Percentiles rank a stretch among this genome's conserved stretches.
Conservation (phyloP, 2,329 filamentous ascomycete genomes). For the Pestalotiopsis fici region DNA sequence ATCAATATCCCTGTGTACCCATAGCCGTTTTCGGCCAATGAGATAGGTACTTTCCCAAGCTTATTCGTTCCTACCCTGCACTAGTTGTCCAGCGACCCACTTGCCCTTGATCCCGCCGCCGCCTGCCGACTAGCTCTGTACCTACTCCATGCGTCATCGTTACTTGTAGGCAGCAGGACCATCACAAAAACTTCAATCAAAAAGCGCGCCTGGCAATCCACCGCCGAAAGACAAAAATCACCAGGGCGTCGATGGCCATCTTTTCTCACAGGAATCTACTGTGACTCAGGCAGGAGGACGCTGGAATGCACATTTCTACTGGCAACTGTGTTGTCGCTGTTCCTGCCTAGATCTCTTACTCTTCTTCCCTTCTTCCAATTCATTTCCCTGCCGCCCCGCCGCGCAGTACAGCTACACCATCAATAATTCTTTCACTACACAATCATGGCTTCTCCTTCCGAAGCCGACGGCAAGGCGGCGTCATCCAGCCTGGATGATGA, state of each 20-base stretch:
- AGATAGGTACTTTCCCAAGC: too few species aligned
- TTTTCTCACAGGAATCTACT: too few species aligned
- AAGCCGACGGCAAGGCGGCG: not conserved
- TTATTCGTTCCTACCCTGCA: too few species aligned
- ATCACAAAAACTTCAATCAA: not conserved
- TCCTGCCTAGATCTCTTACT: not conserved
- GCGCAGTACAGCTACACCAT: not conserved
- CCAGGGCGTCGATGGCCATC: too few species aligned
- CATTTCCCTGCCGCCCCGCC: not conserved
- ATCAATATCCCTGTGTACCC: too few species aligned
- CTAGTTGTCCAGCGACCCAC: not conserved
- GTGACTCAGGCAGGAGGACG: not conserved
- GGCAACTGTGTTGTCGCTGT: not conserved
- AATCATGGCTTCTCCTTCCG: not conserved
- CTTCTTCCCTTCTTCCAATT: not conserved
- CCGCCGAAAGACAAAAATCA: too few species aligned
- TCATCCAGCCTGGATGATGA: too few species aligned
- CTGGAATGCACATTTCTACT: not conserved
- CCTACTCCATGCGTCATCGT: conserved; percentile 1
- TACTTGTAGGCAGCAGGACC: not conserved
- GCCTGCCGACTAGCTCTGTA: not conserved
- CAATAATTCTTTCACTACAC: not conserved
- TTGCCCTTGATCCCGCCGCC: not conserved
- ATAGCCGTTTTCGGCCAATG: not conserved
- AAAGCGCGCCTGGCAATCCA: not conserved